These are phyloP conservation scores for Byssothecium circinans DNA, from an alignment of 2,329 filamentous ascomycete genomes.

Conservation along the genomic window DNA sequence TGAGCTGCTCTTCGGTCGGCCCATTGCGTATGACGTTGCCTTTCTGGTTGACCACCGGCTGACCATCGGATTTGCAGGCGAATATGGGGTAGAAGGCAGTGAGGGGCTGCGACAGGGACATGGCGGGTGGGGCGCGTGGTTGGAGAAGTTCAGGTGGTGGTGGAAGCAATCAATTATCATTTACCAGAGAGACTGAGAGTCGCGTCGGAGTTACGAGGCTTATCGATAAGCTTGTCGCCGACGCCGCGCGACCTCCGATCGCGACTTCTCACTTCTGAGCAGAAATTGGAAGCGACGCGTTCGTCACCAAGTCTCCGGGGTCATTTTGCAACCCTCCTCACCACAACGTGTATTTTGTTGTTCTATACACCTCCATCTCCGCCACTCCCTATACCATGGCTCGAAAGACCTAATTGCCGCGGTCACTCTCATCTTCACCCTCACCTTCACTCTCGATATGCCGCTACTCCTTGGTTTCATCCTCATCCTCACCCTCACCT, in stretches of 20 bases:
- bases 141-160: not conserved
- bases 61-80: constrained; percentile 53
- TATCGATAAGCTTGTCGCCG: constrained; percentile 8
- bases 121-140: constrained; percentile 12
- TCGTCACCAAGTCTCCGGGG: not conserved
- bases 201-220: constrained; percentile 9
- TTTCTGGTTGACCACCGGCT: constrained; percentile 52
- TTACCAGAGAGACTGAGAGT: too few species aligned
- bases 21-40: constrained; percentile 55
- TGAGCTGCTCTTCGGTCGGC: constrained; percentile 55
- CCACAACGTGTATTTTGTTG: too few species aligned
- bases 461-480: too few species aligned
- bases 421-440: not conserved
- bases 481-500: not conserved
- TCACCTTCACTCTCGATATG: constrained; percentile 3
- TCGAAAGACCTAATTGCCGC: not conserved
- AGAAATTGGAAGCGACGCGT: too few species aligned
- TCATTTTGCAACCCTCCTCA: too few species aligned
- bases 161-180: not conserved
- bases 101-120: constrained; percentile 43
- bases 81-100: constrained; percentile 53
- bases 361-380: too few species aligned
- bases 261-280: too few species aligned
- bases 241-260: constrained; percentile 1
- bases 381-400: not conserved